Base-by-base conservation (phyloP, 2,329 filamentous ascomycete species). In the Aspergillus sp. region DNA sequence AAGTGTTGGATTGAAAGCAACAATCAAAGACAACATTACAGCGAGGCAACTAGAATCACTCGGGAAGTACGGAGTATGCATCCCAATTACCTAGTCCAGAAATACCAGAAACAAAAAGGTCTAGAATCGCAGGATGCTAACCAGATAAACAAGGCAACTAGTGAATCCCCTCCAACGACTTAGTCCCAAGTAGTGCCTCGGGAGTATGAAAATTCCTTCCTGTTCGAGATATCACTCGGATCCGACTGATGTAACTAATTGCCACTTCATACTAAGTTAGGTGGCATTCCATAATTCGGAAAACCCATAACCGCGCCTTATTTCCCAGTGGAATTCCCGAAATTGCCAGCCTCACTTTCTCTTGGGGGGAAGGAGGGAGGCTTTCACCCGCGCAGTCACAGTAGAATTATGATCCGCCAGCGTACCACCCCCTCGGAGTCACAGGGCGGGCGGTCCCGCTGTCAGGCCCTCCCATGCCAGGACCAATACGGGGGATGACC, bases 381-480 rank as follows among this genome's bases (percentile, higher is more conserved):
- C 26, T 29, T 29, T 29, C 26, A 54, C 22, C 39, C 4, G 46
- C 9, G 16, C 14, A 54, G 42, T 32, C 54, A n/a, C 12, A 58
- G 42, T 54, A 55, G 59, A 53, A 62, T 57, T 55, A 57, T 55
- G 61, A 59, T 54, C 59, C 55, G 54, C 52, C 52, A 49, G 22
- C 49, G 54, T 60, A 64, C 53, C 60, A 57, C 29, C 24, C 39
- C 49, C 50, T 52, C 49, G 59, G 61, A 42, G 57, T 57, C 52
- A 57, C 53, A 52, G 52, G 55, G 46, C 60, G 60, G 62, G 57
- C 52, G 54, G 49, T 58, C 57, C 62, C 62, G 62, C 55, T 60
- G 60, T 62, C 57, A 54, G 45, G 36, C 6, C 16, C 16, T 42
- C 36, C 16, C 36, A 6, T 36, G 14, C 16, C 36, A 39, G 16